Percentiles rank a stretch among this genome's conserved stretches.
These are phyloP conservation scores for Cladophialophora yegresii DNA, from an alignment of 2,329 filamentous ascomycete species.

Conservation along the genomic window DNA sequence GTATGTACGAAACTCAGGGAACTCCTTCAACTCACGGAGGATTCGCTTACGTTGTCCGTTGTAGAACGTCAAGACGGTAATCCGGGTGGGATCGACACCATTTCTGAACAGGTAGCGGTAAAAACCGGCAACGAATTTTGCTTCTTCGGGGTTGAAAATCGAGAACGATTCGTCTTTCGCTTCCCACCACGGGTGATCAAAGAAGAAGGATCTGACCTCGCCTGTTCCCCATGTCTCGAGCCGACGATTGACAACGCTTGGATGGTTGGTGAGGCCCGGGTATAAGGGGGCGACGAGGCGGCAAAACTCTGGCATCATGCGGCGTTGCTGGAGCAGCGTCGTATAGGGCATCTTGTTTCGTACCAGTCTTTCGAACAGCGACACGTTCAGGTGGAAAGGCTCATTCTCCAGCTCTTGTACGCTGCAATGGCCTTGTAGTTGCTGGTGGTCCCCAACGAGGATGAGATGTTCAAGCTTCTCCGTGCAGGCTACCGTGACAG, in stretches of 20 bases:
- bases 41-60: constrained; percentile 75
- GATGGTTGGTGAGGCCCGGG: constrained; percentile 59
- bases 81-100: constrained; percentile 59
- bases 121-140: constrained; percentile 73
- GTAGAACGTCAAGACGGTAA: constrained; percentile 86
- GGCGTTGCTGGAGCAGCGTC: constrained; percentile 67
- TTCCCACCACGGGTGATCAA: constrained; percentile 67
- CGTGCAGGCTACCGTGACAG: constrained; percentile 61
- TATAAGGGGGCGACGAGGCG: constrained; percentile 65
- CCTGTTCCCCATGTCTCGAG: constrained; percentile 58
- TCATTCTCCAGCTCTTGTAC: constrained; percentile 59
- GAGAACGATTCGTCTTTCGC: constrained; percentile 64
- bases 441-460: constrained; percentile 77
- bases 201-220: constrained; percentile 61
- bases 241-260: constrained; percentile 55
- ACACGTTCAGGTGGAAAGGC: constrained; percentile 70
- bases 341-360: constrained; percentile 63
- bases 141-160: constrained; percentile 70
- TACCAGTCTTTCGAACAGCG: constrained; percentile 79
- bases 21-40: constrained; percentile 48
- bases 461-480: constrained; percentile 66
- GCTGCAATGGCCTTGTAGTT: constrained; percentile 69
- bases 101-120: constrained; percentile 72
- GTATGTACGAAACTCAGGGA: constrained; percentile 47
- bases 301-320: constrained; percentile 71